Percentiles rank a stretch among this genome's conserved stretches.
Evolutionary conservation across 179 eudicot genomes (phyloP).

Genomic region (Carnegiea gigantea): DNA sequence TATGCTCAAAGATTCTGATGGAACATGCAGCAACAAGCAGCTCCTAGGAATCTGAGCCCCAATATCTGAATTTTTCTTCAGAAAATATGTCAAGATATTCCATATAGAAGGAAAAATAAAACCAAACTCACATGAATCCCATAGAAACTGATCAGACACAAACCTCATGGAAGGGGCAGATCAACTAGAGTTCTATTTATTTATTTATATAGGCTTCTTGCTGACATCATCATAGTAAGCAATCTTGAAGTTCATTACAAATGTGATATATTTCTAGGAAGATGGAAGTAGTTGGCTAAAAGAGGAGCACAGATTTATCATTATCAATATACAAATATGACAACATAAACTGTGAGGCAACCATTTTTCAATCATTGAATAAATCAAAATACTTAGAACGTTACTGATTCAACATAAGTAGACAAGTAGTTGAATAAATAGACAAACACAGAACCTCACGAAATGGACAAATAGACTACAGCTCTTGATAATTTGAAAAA

Average conservation of each 20-base stretch:
- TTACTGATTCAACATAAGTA: no score
- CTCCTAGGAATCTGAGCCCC: conserved; percentile 72
- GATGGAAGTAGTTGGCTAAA: neutral
- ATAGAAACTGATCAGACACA: neutral
- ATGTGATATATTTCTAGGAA: neutral
- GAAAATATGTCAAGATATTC: conserved; percentile 23
- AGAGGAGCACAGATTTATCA: neutral
- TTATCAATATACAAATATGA: neutral
- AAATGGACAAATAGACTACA: no score
- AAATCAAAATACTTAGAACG: neutral
- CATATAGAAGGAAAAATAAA: neutral
- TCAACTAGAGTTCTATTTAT: neutral
- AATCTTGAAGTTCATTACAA: no score
- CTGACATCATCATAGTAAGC: no score
- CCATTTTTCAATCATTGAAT: neutral
- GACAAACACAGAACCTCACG: no score
- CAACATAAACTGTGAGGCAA: neutral
- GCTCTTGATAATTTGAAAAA: no score
- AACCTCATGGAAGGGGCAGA: neutral
- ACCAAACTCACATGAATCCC: neutral
- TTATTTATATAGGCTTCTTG: neutral
- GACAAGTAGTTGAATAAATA: no score
- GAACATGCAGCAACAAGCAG: conserved; percentile 66
- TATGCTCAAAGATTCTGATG: conserved; percentile 54
- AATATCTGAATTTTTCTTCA: conserved; percentile 42